phyloP scores from a whole-genome alignment of 2,329 filamentous ascomycete genomes.

The Fusarium devonianum region DNA sequence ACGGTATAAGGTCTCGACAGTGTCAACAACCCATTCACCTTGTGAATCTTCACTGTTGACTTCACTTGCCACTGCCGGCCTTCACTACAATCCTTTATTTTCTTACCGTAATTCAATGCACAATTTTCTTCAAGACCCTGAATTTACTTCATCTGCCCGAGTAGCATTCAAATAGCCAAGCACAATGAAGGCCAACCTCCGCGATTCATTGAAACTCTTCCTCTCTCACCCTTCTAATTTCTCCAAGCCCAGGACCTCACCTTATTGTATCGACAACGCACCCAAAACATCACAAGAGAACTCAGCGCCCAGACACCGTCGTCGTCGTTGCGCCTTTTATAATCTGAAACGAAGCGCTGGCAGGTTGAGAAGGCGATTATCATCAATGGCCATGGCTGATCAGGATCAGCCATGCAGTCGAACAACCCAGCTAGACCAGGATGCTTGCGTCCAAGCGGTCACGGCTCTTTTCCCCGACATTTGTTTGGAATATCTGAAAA shows the following conservation, averaged over 20 bases:
- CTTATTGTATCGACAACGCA: not conserved
- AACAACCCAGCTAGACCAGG: not conserved
- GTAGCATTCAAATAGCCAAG: not conserved
- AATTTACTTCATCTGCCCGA: too few relatives aligned
- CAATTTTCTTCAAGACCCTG: too few relatives aligned
- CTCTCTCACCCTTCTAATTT: constrained; percentile 15
- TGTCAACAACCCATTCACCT: too few relatives aligned
- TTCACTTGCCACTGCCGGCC: not conserved
- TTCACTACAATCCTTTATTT: not conserved
- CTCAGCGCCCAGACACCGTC: not conserved
- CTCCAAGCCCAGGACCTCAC: not conserved
- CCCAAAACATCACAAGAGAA: not conserved
- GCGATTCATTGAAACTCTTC: not conserved
- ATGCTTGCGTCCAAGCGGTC: constrained; percentile 27
- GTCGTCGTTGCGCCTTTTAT: not conserved
- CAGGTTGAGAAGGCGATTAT: not conserved
- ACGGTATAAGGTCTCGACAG: too few relatives aligned
- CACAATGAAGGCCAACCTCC: constrained; percentile 5
- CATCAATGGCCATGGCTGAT: constrained; percentile 14
- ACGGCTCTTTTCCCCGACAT: constrained; percentile 55
- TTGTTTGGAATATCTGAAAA: constrained; percentile 48
- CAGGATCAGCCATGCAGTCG: not conserved
- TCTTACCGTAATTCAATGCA: not conserved
- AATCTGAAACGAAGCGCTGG: too few relatives aligned
- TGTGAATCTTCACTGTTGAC: too few relatives aligned